phyloP scores from a whole-genome alignment of 2,329 filamentous ascomycete species.

The Plenodomus biglobosus region DNA sequence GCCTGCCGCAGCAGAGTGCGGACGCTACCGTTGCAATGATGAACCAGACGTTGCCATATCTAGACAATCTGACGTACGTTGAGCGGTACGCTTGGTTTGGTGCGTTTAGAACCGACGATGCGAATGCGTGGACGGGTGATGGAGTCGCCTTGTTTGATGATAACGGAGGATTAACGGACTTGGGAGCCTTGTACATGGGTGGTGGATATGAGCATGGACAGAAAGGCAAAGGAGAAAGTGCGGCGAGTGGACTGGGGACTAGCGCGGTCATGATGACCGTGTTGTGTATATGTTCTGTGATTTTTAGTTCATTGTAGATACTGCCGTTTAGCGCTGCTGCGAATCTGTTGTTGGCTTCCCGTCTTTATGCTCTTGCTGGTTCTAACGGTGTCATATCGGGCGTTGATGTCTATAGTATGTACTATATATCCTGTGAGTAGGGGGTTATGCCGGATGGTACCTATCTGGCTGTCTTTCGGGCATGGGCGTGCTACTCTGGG shows the following conservation, averaged over 20 bases:
- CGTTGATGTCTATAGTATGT: too few species aligned
- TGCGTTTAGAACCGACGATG: conserved; percentile 35
- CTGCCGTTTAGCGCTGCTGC: too few species aligned
- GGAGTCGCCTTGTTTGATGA: conserved; percentile 38
- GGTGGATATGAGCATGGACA: conserved; percentile 33
- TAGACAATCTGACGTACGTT: conserved; percentile 61
- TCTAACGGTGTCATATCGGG: too few species aligned
- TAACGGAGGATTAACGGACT: conserved; percentile 34
- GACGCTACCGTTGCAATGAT: conserved; percentile 65
- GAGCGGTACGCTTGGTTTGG: conserved; percentile 43
- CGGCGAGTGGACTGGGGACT: conserved; percentile 9
- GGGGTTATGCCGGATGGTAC: too few species aligned
- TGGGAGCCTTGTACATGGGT: conserved; percentile 40
- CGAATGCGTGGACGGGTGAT: conserved; percentile 42
- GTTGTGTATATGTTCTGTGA: conserved; percentile 2
- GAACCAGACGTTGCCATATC: conserved; percentile 67
- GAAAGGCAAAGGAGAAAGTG: conserved; percentile 31
- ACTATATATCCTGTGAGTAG: too few species aligned
- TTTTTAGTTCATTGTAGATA: conserved; percentile 7
- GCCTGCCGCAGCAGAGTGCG: conserved; percentile 59
- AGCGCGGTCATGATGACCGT: conserved; percentile 13
- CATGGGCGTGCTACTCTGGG: too few species aligned
- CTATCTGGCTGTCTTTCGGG: too few species aligned
- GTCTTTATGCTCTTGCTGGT: too few species aligned
- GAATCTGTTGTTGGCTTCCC: too few species aligned